These are phyloP conservation scores for Castanea mollissima DNA, from an alignment of 306 rosid genomes.

Conservation along the genomic window DNA sequence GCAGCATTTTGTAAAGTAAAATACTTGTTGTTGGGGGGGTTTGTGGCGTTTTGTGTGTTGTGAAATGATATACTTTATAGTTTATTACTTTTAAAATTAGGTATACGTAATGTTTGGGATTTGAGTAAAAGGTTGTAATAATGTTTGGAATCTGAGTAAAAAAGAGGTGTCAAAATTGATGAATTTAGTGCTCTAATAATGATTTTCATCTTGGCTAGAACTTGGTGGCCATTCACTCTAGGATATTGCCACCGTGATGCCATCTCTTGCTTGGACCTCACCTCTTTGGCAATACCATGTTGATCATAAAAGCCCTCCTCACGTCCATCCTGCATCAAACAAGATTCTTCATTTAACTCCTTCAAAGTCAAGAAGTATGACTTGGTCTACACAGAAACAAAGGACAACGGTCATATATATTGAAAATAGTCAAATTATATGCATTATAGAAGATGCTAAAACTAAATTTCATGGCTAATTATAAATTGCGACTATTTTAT, in stretches of 20 bases:
- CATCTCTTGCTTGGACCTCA: constrained; percentile 2
- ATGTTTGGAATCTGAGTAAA: constrained; percentile 31
- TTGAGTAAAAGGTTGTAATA: constrained; percentile 19
- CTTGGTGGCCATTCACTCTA: background rate
- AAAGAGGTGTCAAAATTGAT: background rate
- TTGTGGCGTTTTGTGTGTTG: background rate
- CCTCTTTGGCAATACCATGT: background rate
- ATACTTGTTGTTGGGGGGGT: background rate
- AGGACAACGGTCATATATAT: background rate
- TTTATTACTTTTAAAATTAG: background rate
- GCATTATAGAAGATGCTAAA: background rate
- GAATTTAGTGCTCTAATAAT: constrained; percentile 1
- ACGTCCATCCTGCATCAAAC: constrained; percentile 7
- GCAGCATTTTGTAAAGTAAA: background rate
- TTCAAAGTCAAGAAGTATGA: background rate
- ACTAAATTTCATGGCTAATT: background rate
- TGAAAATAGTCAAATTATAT: background rate
- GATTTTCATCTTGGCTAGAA: background rate
- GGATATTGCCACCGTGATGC: constrained; percentile 3
- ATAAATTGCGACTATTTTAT: background rate
- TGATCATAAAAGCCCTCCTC: background rate
- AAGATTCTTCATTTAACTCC: background rate
- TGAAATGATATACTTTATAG: background rate
- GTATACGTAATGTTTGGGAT: constrained; percentile 24
- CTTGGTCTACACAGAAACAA: background rate